Evolutionary conservation across 2,329 filamentous ascomycete genomes (phyloP).

Genomic region (Aspergillus ochraceus): DNA sequence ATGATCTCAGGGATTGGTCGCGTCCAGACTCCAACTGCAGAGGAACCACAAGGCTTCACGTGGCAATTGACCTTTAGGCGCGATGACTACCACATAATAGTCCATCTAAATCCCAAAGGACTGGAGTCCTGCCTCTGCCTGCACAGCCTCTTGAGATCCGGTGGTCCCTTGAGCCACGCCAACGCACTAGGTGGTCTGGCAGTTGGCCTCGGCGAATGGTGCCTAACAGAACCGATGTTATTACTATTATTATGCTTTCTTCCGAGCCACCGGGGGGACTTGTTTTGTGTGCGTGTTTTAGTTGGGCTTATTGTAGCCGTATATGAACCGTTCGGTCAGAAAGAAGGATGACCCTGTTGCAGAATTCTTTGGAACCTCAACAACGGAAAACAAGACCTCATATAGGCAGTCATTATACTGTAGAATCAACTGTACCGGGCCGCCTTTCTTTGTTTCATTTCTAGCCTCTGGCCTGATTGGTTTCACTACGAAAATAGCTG

Average conservation of each 20-base stretch:
- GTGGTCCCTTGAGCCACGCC: not conserved
- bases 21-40: not conserved
- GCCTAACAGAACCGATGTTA: not conserved
- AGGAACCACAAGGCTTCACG: not conserved
- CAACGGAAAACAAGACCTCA: not conserved
- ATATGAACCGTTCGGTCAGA: not conserved
- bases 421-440: not conserved
- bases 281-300: not conserved
- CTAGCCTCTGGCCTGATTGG: slow-evolving; percentile 9
- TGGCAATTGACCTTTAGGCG: not conserved
- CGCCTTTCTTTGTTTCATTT: slow-evolving; percentile 24
- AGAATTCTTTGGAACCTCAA: not conserved
- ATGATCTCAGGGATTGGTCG: not conserved
- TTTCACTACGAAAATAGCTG: slow-evolving; percentile 16
- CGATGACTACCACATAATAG: not conserved
- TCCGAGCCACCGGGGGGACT: not conserved
- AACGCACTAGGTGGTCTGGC: not conserved
- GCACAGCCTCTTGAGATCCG: not conserved
- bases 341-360: not conserved
- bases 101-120: not conserved
- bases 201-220: not conserved
- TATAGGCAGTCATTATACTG: no score
- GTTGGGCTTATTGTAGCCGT: not conserved
- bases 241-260: not conserved
- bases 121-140: not conserved